These are phyloP conservation scores for Paracoccidioides lutzii DNA, from an alignment of 2,329 filamentous ascomycete genomes.

Conservation along the genomic window DNA sequence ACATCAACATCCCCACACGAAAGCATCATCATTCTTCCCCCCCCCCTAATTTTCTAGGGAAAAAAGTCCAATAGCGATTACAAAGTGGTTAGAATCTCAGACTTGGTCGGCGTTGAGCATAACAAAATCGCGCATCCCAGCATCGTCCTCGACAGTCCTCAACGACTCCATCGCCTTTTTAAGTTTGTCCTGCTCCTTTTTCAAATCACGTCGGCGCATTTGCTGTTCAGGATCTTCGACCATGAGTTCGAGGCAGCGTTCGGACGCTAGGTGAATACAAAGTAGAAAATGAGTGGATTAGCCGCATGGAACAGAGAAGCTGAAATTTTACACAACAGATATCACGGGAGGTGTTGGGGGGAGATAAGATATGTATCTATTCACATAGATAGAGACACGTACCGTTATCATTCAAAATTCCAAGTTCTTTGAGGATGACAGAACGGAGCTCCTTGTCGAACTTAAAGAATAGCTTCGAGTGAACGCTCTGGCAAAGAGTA, in stretches of 20 bases:
- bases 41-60: no score
- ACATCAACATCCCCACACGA: background rate
- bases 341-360: background rate
- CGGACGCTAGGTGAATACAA: conserved; percentile 16
- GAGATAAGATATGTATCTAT: background rate
- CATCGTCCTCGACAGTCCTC: conserved; percentile 9
- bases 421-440: conserved; percentile 19
- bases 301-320: background rate
- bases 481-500: conserved; percentile 25
- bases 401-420: conserved; percentile 23
- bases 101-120: background rate
- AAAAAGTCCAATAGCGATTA: background rate
- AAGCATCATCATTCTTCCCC: background rate
- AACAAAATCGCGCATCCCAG: background rate
- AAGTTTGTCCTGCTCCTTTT: conserved; percentile 23
- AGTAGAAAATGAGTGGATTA: background rate
- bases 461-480: conserved; percentile 24
- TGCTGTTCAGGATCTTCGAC: conserved; percentile 26
- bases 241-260: conserved; percentile 26
- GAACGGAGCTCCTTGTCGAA: conserved; percentile 22
- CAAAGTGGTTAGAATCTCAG: background rate
- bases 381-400: conserved; percentile 3
- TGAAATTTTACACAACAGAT: background rate
- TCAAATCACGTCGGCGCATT: conserved; percentile 18
- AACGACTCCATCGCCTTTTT: conserved; percentile 20